Base-by-base conservation (phyloP, 441 rosid species). In the Iberis amara region DNA sequence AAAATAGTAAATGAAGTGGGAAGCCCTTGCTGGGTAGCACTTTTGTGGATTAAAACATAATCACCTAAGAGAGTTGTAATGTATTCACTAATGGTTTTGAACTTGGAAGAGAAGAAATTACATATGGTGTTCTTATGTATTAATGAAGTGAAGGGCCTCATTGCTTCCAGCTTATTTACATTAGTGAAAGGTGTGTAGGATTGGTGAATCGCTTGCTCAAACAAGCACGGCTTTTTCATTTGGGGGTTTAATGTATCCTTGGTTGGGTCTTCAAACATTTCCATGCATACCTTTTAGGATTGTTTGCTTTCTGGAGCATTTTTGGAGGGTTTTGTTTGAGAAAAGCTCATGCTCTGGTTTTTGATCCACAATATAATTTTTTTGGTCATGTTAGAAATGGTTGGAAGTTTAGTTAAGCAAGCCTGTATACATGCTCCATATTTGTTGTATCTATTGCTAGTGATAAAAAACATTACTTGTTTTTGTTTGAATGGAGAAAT, bases 351-450 rank as follows among this genome's bases (percentile, higher is more conserved):
- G n/a, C n/a, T n/a, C n/a, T n/a, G n/a, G n/a, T n/a, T n/a, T n/a
- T n/a, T n/a, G 32, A 48, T 32, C 10, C 11, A 30, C 53, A 7
- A 13, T 55, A 39, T 55, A 47, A 14, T 11, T 40, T 32, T 47
- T 37, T 55, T 32, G 48, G 39, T 35, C 9, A 40, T 54, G 31
- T 24, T 40, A 24, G 8, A 6, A 11, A 57, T 46, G 18, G 27
- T 46, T 53, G 56, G 48, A 55, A 48, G 37, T 48, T 39, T 33
- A 41, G 45, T 26, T 45, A 55, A 48, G 48, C 14, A 40, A 43
- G 56, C 9, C 43, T n/a, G 32, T 24, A n/a, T 45, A 45, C 41
- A 39, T 47, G 45, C 56, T 48, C 21, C 50, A 39, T 48, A 39
- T 12, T 13, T 39, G 21, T 47, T 35, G n/a, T 27, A 18, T 40